Base-by-base conservation (phyloP, 768 basidiomycete species). In the Termitomyces sp. region DNA sequence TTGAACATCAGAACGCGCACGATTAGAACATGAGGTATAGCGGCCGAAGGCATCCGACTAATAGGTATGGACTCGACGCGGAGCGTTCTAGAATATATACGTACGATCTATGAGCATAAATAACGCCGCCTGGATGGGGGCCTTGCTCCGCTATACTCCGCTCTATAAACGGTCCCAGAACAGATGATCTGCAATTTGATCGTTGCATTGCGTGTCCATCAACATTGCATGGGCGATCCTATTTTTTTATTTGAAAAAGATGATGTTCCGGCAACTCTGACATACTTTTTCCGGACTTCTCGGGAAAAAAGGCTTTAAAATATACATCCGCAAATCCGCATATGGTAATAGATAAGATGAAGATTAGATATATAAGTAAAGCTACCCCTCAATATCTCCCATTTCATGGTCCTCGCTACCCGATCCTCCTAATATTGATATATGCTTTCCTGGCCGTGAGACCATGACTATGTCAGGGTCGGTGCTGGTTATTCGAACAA, bases 401-500 rank as follows among this genome's bases (percentile, higher is more conserved):
- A 65, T 63, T 52, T 57, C 59, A 33, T 62, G 59, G 43, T 68
- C 63, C 9, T 59, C 58, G 19, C 44, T 40, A 35, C 33, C 52
- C 7, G 53, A 48, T n/a, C 52, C 46, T 14, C 60, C 64, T 35
- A 67, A 55, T 31, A 76, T 66, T 33, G 71, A 66, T 19, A 64
- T 50, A 62, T 91, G 86, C 60, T 77, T 80, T 14, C 89, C 89
- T 28, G 78, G 78, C 58, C 76, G 79, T 14, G 88, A 83, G 11
- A 89, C 72, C 35, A 84, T 67, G 17, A 72, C 65, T 7, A 71
- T 55, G 1, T 74, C 68, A 0, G 82, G 80, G 46, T 81, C 70
- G 17, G 70, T 67, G 65, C 86, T 85, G 50, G 76, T 85, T 70
- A 94, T 85, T 55, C 89, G 84, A 59, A 92, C 82, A 69, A 87